Conservation (phyloP, 805 yeast genomes). For the Torulaspora quercuum region DNA sequence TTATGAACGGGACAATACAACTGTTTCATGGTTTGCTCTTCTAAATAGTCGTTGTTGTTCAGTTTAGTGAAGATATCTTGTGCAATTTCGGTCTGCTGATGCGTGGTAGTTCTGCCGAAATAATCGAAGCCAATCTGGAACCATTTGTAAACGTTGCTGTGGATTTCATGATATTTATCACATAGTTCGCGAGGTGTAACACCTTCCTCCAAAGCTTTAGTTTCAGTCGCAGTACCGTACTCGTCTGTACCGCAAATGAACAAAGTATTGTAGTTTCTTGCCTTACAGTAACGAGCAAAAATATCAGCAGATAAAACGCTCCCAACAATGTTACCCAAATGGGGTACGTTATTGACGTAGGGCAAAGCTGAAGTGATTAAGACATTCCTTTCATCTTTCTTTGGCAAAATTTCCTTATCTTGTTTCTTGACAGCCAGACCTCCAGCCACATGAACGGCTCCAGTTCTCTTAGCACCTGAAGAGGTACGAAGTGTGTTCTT, state of each 20-base stretch:
- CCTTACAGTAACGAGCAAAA: conserved; percentile 83
- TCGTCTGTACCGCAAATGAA: conserved; percentile 97
- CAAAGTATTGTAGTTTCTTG: conserved; percentile 81
- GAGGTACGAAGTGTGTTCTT: conserved; percentile 35
- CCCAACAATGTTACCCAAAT: conserved; percentile 94
- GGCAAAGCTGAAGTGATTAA: conserved; percentile 95
- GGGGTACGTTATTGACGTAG: conserved; percentile 97
- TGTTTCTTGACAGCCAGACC: conserved; percentile 29
- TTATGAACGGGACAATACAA: conserved; percentile 87
- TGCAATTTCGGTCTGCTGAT: conserved; percentile 87
- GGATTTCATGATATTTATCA: conserved; percentile 84
- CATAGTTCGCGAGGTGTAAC: conserved; percentile 86
- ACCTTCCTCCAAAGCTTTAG: conserved; percentile 93
- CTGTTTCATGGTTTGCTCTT: conserved; percentile 85
- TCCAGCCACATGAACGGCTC: conserved; percentile 32
- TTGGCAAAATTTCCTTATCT: conserved; percentile 54
- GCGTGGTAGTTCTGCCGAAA: conserved; percentile 95
- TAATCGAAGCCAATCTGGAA: conserved; percentile 91
- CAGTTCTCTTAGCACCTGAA: conserved; percentile 41
- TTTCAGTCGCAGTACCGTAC: conserved; percentile 99
- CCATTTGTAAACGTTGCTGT: conserved; percentile 92
- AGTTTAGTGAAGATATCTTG: conserved; percentile 85
- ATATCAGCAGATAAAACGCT: conserved; percentile 93
- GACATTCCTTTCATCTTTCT: conserved; percentile 69
- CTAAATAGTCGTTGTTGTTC: conserved; percentile 71